Conservation (phyloP, 2,329 filamentous ascomycete genomes). For the Neophaeococcomyces mojaviensis region DNA sequence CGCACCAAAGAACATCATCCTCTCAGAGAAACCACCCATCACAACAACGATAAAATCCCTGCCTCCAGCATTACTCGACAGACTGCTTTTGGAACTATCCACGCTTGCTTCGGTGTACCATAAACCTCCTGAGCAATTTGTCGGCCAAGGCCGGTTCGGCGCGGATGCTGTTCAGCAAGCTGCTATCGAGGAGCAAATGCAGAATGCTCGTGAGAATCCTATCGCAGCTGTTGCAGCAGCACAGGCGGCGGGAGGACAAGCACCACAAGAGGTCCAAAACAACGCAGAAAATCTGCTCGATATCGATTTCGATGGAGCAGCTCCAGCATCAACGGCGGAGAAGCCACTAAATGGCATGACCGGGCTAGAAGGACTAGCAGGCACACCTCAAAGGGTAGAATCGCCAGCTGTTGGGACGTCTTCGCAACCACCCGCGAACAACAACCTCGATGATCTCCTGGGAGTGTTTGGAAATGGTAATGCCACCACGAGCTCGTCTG, state of each 20-base stretch:
- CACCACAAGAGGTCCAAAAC: constrained; percentile 50
- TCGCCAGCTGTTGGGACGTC: constrained; percentile 34
- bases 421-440: constrained; percentile 25
- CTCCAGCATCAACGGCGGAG: constrained; percentile 75
- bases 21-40: constrained; percentile 91
- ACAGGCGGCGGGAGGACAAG: constrained; percentile 51
- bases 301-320: constrained; percentile 90
- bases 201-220: constrained; percentile 88
- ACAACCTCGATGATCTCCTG: constrained; percentile 72
- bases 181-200: constrained; percentile 89
- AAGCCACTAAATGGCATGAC: constrained; percentile 57
- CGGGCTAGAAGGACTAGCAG: constrained; percentile 51
- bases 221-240: constrained; percentile 77
- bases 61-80: constrained; percentile 73
- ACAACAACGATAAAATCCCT: constrained; percentile 88
- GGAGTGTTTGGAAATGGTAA: constrained; percentile 55
- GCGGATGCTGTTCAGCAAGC: constrained; percentile 91
- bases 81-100: constrained; percentile 84
- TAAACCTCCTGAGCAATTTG: constrained; percentile 96
- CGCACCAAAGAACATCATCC: constrained; percentile 84
- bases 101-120: constrained; percentile 97
- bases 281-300: constrained; percentile 94
- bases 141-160: constrained; percentile 88
- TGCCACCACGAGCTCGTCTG: constrained; percentile 25
- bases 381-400: constrained; percentile 45